These are phyloP conservation scores for Canna indica DNA, from an alignment of 176 grass and related monocot species.

Conservation along the genomic window DNA sequence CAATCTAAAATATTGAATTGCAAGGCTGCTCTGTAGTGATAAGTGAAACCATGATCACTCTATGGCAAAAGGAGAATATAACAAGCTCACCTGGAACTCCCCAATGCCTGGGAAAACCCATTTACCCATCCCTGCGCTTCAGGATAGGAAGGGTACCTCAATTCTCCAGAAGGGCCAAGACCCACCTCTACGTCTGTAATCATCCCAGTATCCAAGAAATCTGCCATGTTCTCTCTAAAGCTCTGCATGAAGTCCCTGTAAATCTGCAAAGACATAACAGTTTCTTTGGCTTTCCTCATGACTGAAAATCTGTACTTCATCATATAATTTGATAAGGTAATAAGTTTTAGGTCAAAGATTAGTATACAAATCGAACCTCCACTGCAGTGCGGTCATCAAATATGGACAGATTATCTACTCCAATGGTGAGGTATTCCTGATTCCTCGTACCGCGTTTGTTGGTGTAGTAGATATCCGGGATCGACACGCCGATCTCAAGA, in stretches of 20 bases:
- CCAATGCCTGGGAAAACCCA: conserved; percentile 83
- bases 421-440: conserved; percentile 62
- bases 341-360: no score
- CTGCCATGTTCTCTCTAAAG: conserved; percentile 73
- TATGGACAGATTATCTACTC: conserved; percentile 72
- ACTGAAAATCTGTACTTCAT: no score
- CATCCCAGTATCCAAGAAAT: conserved; percentile 51
- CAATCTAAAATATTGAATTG: no score
- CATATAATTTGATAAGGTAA: no score
- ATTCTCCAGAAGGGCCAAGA: conserved; percentile 72
- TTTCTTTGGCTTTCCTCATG: no score
- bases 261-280: conserved; percentile 33
- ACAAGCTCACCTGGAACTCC: conserved; percentile 44
- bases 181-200: conserved; percentile 87
- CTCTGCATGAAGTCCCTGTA: conserved; percentile 84
- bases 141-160: conserved; percentile 86
- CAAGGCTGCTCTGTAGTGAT: no score
- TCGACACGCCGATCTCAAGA: conserved; percentile 17
- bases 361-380: conserved; percentile 35
- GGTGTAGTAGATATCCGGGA: conserved; percentile 72
- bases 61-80: no score
- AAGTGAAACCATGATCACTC: no score
- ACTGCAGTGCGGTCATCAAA: conserved; percentile 61
- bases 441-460: conserved; percentile 43
- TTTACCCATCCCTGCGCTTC: conserved; percentile 62